Evolutionary conservation across 768 basidiomycete genomes (phyloP), one percentile per base, ranked within the genome.

Genomic region (Calocera cornea): DNA sequence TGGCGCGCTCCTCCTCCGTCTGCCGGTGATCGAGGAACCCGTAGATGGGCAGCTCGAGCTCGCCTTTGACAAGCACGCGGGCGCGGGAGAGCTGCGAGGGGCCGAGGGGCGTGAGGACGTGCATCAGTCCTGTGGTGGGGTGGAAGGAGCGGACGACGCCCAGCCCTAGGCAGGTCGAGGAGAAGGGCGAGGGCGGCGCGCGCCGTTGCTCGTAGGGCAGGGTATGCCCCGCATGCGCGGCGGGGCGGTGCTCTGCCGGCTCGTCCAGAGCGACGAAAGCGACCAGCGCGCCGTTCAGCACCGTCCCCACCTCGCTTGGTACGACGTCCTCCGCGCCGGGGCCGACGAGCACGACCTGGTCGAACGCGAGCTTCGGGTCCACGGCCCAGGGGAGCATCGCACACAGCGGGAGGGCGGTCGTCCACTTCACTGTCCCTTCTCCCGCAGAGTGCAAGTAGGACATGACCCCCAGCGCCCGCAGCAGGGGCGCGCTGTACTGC

Each of bases 1-100:
- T 82, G 14, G 14, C 79, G 5, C 73, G 71, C 7, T 77, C 80
- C 1, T 31, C 27, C 71, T 76, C 10, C 75, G 73, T 29, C 79
- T 60, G 76, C 67, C 77, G 73, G 75, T 86, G 88, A 75, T 95
- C 92, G 64, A 97, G 78, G 87, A 92, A 85, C 0, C 88, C 92
- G 86, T 88, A 89, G 0, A 93, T 79, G 0, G 94, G 94, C 0
- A 97, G 76, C 75, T 95, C 92, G 72, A 94, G 79, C 73, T 93
- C 92, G 8, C 94, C 94, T 75, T 90, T 93, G 54, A 95, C 85
- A 1, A 95, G 72, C 22, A 70, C 68, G 2, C 83, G 77, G 27
- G 73, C 73, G 17, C 74, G 71, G 0, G 72, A 69, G 1, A 95
- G 79, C 0, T 80, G 44, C 0, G 73, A 65, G 0, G 82, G 76